Percentiles rank a stretch among this genome's conserved stretches.
Evolutionary conservation across 1,139 yeast species (phyloP).

Genomic region (Sugiyamaella grinbergsii): DNA sequence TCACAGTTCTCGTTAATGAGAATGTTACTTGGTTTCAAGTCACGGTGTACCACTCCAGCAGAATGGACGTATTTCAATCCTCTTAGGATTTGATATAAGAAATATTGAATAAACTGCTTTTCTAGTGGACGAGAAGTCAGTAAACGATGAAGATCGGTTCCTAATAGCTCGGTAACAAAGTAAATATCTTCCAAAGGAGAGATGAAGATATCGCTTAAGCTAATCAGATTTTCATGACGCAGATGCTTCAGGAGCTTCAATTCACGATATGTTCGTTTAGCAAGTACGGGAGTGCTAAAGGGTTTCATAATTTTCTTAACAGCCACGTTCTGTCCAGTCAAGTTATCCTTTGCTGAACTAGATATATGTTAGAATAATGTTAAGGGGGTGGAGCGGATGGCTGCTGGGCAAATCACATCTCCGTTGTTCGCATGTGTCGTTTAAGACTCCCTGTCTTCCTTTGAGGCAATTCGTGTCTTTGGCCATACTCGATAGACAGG

Average conservation of each 20-base stretch:
- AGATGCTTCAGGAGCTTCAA: slow-evolving; percentile 88
- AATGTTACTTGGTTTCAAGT: slow-evolving; percentile 89
- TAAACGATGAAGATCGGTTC: slow-evolving; percentile 91
- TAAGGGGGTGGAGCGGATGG: not conserved
- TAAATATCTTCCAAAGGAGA: slow-evolving; percentile 96
- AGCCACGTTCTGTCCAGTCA: slow-evolving; percentile 92
- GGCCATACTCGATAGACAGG: too few relatives aligned
- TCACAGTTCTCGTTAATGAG: slow-evolving; percentile 95
- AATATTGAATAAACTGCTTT: slow-evolving; percentile 94
- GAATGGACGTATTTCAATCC: slow-evolving; percentile 95
- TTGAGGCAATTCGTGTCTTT: too few relatives aligned
- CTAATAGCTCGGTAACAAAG: slow-evolving; percentile 94
- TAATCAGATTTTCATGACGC: slow-evolving; percentile 91
- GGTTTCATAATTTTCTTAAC: slow-evolving; percentile 98
- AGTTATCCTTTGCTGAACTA: slow-evolving; percentile 82
- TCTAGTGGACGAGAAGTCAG: slow-evolving; percentile 92
- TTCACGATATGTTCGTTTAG: slow-evolving; percentile 95
- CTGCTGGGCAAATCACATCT: slow-evolving; percentile 3
- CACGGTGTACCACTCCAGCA: slow-evolving; percentile 96
- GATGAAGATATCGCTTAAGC: slow-evolving; percentile 89
- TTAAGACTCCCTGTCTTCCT: not conserved
- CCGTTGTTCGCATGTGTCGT: not conserved
- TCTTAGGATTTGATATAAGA: slow-evolving; percentile 86
- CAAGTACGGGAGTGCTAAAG: slow-evolving; percentile 88
- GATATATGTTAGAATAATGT: not conserved